Evolutionary conservation across 2,329 filamentous ascomycete genomes (phyloP).

Genomic region (Ampelomyces quisqualis): DNA sequence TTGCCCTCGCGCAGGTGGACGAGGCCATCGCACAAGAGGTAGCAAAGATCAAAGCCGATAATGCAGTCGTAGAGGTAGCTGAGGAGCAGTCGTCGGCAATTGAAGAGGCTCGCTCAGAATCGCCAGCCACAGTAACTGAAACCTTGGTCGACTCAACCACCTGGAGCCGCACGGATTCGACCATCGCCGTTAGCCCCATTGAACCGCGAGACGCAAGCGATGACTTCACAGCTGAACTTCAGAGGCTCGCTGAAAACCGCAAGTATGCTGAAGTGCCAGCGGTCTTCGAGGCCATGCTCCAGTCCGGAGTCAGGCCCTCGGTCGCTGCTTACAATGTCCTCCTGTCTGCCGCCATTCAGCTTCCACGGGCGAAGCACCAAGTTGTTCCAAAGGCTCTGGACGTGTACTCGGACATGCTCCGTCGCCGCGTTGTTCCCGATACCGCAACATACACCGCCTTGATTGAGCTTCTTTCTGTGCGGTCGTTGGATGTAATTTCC

Average conservation of each 20-base stretch:
- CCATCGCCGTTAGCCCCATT: slow-evolving; percentile 60
- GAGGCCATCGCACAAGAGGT: slow-evolving; percentile 81
- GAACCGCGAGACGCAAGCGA: slow-evolving; percentile 56
- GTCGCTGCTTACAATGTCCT: slow-evolving; percentile 90
- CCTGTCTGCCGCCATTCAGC: slow-evolving; percentile 77
- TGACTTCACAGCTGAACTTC: slow-evolving; percentile 76
- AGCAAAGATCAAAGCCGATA: slow-evolving; percentile 58
- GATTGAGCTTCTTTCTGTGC: slow-evolving; percentile 75
- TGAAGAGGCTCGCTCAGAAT: slow-evolving; percentile 35
- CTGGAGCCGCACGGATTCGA: slow-evolving; percentile 42
- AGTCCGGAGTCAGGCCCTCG: slow-evolving; percentile 76
- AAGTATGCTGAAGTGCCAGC: slow-evolving; percentile 86
- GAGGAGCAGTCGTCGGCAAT: slow-evolving; percentile 34
- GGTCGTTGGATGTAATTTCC: slow-evolving; percentile 74
- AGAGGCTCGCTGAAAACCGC: slow-evolving; percentile 67
- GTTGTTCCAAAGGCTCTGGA: slow-evolving; percentile 88
- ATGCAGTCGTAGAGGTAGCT: slow-evolving; percentile 41
- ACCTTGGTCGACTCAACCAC: slow-evolving; percentile 29
- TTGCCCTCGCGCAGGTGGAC: slow-evolving; percentile 76
- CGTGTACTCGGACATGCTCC: slow-evolving; percentile 95
- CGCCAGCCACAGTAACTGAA: slow-evolving; percentile 35
- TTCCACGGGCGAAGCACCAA: slow-evolving; percentile 76
- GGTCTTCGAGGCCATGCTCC: slow-evolving; percentile 87
- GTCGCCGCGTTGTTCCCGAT: slow-evolving; percentile 77
- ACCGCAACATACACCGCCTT: slow-evolving; percentile 85